Percentiles rank a stretch among this genome's conserved stretches.
Evolutionary conservation across 169 alveolate genomes (phyloP).

Genomic region (Cryptosporidium canis): DNA sequence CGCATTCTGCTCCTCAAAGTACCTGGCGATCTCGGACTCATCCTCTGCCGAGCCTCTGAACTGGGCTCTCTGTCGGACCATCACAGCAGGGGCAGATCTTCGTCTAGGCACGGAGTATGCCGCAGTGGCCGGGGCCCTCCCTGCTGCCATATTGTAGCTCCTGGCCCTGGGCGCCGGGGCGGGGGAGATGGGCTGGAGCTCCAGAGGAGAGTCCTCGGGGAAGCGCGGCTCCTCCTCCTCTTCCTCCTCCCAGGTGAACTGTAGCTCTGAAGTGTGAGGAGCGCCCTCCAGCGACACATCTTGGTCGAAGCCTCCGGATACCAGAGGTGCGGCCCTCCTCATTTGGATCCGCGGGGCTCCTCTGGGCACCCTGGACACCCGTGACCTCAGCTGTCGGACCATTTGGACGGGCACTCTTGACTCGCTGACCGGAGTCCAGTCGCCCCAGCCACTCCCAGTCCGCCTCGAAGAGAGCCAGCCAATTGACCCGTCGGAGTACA

Average conservation of each 20-base stretch:
- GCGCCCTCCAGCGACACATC: background rate
- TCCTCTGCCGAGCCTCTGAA: no score
- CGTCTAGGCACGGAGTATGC: background rate
- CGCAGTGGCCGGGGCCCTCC: background rate
- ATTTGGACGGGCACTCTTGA: constrained; percentile 17
- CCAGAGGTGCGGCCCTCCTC: background rate
- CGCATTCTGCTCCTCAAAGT: constrained; percentile 9
- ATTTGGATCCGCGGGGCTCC: background rate
- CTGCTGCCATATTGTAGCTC: background rate
- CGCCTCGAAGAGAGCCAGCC: background rate
- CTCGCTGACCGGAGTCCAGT: constrained; percentile 30
- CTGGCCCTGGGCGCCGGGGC: background rate
- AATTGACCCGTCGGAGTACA: constrained; percentile 28
- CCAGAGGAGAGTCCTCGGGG: background rate
- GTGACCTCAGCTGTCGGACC: background rate
- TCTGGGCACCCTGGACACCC: background rate
- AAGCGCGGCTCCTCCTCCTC: no score
- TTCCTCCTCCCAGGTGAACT: constrained; percentile 15
- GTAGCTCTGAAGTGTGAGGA: background rate
- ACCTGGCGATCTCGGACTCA: background rate
- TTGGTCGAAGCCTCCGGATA: background rate
- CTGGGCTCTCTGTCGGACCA: no score
- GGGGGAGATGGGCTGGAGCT: background rate
- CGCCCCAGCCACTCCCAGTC: constrained; percentile 3
- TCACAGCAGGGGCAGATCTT: background rate